phyloP scores from a whole-genome alignment of 768 basidiomycete species.

The Butyriboletus loyo region DNA sequence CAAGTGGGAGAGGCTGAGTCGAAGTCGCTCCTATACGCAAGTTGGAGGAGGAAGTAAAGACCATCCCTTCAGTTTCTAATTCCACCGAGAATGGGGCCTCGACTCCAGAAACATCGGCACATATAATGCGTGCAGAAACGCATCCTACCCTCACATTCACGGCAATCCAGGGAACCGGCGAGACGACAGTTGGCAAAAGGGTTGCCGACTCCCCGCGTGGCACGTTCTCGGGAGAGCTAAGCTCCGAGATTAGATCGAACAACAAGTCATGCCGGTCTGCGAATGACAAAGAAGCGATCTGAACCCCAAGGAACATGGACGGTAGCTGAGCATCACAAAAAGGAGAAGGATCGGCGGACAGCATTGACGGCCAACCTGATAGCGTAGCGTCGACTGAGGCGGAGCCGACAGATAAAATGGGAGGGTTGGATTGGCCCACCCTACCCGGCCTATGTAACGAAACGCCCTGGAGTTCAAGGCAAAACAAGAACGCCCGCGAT shows the following conservation, averaged over 20 bases:
- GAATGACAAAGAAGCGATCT: slow-evolving; percentile 44
- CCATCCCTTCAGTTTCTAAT: slow-evolving; percentile 53
- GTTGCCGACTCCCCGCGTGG: slow-evolving; percentile 2
- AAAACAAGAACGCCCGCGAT: slow-evolving; percentile 48
- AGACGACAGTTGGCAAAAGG: slow-evolving; percentile 30
- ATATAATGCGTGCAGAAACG: slow-evolving; percentile 50
- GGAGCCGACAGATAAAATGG: slow-evolving; percentile 35
- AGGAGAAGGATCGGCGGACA: slow-evolving; percentile 24
- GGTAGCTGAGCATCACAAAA: slow-evolving; percentile 57
- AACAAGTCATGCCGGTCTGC: slow-evolving; percentile 55
- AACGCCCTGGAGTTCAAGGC: slow-evolving; percentile 40
- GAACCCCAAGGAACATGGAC: slow-evolving; percentile 46
- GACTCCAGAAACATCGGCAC: slow-evolving; percentile 35
- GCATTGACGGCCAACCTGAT: slow-evolving; percentile 61
- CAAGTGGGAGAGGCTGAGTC: slow-evolving; percentile 16
- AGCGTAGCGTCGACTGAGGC: slow-evolving; percentile 35
- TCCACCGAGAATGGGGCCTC: slow-evolving; percentile 52
- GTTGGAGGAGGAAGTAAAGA: slow-evolving; percentile 39
- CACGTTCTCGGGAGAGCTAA: slow-evolving; percentile 16
- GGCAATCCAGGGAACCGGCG: slow-evolving; percentile 48
- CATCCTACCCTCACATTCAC: slow-evolving; percentile 49
- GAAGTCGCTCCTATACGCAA: slow-evolving; percentile 34
- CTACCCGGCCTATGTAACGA: slow-evolving; percentile 43
- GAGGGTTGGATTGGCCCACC: slow-evolving; percentile 27
- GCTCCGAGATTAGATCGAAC: slow-evolving; percentile 33